Percentiles rank a stretch among this genome's conserved stretches.
phyloP scores from a whole-genome alignment of 768 basidiomycete species.

The Termitomyces sp. region DNA sequence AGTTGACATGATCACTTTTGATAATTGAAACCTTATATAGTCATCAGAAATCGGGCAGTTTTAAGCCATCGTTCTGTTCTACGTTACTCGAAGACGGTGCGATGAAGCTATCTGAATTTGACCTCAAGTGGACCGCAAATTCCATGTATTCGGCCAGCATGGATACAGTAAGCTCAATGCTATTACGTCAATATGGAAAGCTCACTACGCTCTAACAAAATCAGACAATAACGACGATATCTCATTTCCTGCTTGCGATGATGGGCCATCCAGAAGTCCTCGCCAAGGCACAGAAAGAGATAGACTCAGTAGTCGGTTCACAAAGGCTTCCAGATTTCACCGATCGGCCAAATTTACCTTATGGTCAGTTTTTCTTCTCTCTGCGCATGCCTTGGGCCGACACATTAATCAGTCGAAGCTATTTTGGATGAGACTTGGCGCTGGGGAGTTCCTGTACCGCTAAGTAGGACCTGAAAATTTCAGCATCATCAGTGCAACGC shows the following conservation, averaged over 20 bases:
- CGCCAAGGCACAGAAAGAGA: constrained; percentile 56
- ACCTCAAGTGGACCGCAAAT: constrained; percentile 79
- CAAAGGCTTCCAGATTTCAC: constrained; percentile 55
- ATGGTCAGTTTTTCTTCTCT: constrained; percentile 27
- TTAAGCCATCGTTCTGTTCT: constrained; percentile 38
- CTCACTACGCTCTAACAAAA: constrained; percentile 2
- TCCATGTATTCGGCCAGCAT: constrained; percentile 71
- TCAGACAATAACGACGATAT: constrained; percentile 50
- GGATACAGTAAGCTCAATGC: constrained; percentile 46
- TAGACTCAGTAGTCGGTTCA: constrained; percentile 53
- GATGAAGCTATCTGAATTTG: constrained; percentile 49
- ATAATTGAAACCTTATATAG: neutral
- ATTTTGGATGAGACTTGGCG: constrained; percentile 51
- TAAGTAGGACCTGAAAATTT: constrained; percentile 34
- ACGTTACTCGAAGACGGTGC: constrained; percentile 48
- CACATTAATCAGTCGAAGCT: constrained; percentile 34
- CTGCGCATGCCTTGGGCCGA: neutral
- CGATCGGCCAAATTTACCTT: constrained; percentile 54
- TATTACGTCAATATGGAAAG: neutral
- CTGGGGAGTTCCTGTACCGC: constrained; percentile 54
- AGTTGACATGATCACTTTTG: constrained; percentile 9
- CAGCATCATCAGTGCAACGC: neutral
- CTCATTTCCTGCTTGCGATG: constrained; percentile 67
- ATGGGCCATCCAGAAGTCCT: constrained; percentile 53
- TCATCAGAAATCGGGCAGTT: constrained; percentile 34